Percentiles rank a stretch among this genome's conserved stretches.
Evolutionary conservation across 768 basidiomycete genomes (phyloP).

Genomic region (Mycena capillaripes): DNA sequence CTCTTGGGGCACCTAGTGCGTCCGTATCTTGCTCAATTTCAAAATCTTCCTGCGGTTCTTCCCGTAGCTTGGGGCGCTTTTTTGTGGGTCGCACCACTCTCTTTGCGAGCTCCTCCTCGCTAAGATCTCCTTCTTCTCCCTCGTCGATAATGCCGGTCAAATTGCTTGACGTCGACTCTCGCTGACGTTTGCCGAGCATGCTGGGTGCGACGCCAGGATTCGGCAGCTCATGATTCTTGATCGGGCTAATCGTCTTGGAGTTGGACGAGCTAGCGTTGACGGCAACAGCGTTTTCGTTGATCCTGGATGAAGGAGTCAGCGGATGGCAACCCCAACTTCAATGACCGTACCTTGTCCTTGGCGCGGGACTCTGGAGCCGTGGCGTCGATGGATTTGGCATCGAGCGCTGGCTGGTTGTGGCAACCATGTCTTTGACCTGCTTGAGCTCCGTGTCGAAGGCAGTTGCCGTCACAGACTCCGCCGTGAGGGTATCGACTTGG

Average conservation of each 20-base stretch:
- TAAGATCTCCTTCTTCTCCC: constrained; percentile 53
- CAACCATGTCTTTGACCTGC: constrained; percentile 33
- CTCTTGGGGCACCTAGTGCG: constrained; percentile 41
- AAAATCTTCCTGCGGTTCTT: constrained; percentile 31
- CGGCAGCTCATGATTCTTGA: constrained; percentile 35
- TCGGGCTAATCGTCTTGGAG: constrained; percentile 26
- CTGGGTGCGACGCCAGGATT: constrained; percentile 60
- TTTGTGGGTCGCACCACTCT: constrained; percentile 60
- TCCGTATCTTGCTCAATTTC: constrained; percentile 34
- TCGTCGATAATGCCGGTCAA: constrained; percentile 57
- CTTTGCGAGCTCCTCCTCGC: constrained; percentile 55
- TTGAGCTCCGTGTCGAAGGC: constrained; percentile 42
- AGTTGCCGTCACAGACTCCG: constrained; percentile 39
- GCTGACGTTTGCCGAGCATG: constrained; percentile 76
- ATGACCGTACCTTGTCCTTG: constrained; percentile 18
- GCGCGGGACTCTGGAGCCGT: constrained; percentile 37
- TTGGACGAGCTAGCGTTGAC: constrained; percentile 17
- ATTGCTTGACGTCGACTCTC: constrained; percentile 64
- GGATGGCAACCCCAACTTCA: background rate
- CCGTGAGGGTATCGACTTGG: constrained; percentile 47
- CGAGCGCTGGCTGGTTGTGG: constrained; percentile 9
- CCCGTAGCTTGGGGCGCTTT: constrained; percentile 63
- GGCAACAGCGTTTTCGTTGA: constrained; percentile 3
- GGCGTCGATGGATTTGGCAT: constrained; percentile 39
- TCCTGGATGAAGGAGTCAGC: background rate